A percentile compares a stretch with the other conserved stretches of the same genome.
Conservation (phyloP, 2,329 filamentous ascomycete species). For the Talaromyces sp. region DNA sequence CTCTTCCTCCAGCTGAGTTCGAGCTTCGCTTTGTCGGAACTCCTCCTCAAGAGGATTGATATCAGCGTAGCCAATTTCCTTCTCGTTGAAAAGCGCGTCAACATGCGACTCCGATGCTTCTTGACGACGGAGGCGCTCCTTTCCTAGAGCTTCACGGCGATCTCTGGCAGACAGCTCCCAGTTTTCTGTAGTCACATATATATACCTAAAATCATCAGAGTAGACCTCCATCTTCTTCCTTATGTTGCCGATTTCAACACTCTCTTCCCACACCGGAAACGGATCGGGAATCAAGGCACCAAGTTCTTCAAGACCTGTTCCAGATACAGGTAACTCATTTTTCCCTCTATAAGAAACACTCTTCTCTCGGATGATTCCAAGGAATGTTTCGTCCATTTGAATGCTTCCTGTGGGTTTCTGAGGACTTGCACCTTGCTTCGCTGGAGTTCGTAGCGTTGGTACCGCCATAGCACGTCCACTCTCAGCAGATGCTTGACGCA, state of each 20-base stretch:
- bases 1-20: constrained; percentile 50
- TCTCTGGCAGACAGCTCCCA: constrained; percentile 46
- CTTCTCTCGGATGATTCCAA: constrained; percentile 44
- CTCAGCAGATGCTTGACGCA: constrained; percentile 42
- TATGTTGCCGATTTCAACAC: constrained; percentile 29
- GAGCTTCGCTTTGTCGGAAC: constrained; percentile 50
- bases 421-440: constrained; percentile 17
- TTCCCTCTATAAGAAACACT: constrained; percentile 37
- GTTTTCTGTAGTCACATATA: constrained; percentile 34
- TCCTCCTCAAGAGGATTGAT: constrained; percentile 52
- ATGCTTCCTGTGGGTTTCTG: constrained; percentile 20
- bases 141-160: constrained; percentile 43
- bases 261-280: constrained; percentile 30
- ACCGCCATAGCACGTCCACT: constrained; percentile 41
- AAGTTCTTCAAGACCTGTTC: constrained; percentile 31
- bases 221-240: constrained; percentile 32
- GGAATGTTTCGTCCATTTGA: constrained; percentile 42
- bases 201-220: constrained; percentile 41
- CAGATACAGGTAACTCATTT: constrained; percentile 23
- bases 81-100: constrained; percentile 51
- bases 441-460: constrained; percentile 18
- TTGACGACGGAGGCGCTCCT: constrained; percentile 46
- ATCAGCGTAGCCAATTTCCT: constrained; percentile 55
- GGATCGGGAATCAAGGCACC: constrained; percentile 32
- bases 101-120: constrained; percentile 50